These are phyloP conservation scores for Ligustrum vulgare DNA, from an alignment of 257 asterid genomes.

Conservation along the genomic window DNA sequence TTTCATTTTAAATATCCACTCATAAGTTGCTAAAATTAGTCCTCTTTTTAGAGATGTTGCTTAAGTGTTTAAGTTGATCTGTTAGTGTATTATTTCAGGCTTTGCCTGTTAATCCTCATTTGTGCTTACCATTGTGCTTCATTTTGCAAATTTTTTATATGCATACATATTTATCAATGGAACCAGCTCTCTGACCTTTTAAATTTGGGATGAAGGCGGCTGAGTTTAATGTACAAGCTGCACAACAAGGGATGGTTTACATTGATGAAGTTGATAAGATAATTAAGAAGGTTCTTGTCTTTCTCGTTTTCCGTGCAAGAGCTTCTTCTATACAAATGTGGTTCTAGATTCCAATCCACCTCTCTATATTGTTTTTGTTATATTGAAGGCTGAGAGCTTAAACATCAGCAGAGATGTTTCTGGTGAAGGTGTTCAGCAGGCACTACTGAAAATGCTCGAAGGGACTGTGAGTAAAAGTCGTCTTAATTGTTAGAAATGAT, in stretches of 20 bases:
- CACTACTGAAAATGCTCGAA: slow-evolving; percentile 92
- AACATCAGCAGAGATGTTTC: slow-evolving; percentile 95
- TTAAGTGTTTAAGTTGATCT: not conserved
- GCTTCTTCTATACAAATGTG: slow-evolving; percentile 16
- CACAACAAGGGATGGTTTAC: slow-evolving; percentile 95
- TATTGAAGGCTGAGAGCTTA: slow-evolving; percentile 75
- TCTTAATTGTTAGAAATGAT: slow-evolving; percentile 16
- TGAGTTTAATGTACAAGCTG: slow-evolving; percentile 93
- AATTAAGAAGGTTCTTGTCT: slow-evolving; percentile 70
- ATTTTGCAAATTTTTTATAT: slow-evolving; percentile 2
- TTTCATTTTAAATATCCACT: not conserved
- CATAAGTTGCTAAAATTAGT: not conserved
- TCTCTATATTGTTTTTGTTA: slow-evolving; percentile 29
- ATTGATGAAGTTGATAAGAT: slow-evolving; percentile 98
- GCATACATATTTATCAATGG: slow-evolving; percentile 18
- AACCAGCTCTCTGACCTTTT: slow-evolving; percentile 35
- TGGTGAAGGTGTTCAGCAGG: slow-evolving; percentile 98
- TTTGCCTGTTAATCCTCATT: not conserved
- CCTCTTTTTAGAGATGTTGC: not conserved
- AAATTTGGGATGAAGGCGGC: slow-evolving; percentile 66
- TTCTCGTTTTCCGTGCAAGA: slow-evolving; percentile 18
- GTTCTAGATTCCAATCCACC: slow-evolving; percentile 20
- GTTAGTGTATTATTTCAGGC: not conserved
- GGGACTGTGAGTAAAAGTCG: slow-evolving; percentile 72
- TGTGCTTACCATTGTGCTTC: not conserved